phyloP scores from a whole-genome alignment of 768 basidiomycete genomes.

The Chalciporus pseudorubinellus region DNA sequence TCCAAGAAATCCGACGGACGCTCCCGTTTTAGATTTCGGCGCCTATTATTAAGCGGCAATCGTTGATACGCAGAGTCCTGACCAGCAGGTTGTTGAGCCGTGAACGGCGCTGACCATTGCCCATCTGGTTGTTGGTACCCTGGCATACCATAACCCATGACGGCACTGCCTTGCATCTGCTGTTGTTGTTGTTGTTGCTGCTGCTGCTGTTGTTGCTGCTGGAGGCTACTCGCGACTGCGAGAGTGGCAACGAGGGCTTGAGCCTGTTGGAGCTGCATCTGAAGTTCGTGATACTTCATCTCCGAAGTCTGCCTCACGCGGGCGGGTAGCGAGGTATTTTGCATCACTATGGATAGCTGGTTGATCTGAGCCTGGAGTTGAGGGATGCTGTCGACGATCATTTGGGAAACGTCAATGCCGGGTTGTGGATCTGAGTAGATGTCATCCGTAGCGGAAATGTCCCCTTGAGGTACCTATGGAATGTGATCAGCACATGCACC shows the following conservation, averaged over 20 bases:
- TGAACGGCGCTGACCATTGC: conserved; percentile 49
- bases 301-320: conserved; percentile 78
- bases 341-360: conserved; percentile 78
- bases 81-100: conserved; percentile 61
- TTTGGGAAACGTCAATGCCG: conserved; percentile 68
- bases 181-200: conserved; percentile 44
- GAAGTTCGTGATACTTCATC: conserved; percentile 78
- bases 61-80: conserved; percentile 89
- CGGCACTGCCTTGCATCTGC: conserved; percentile 32
- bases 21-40: conserved; percentile 75
- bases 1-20: conserved; percentile 84
- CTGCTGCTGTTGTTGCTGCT: conserved; percentile 47
- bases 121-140: conserved; percentile 40
- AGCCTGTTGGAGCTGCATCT: conserved; percentile 76
- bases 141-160: conserved; percentile 42
- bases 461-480: conserved; percentile 24
- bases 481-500: conserved; percentile 2
- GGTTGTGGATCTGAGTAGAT: conserved; percentile 73
- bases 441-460: conserved; percentile 49
- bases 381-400: conserved; percentile 72
- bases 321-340: conserved; percentile 69
- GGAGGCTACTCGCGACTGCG: conserved; percentile 53
- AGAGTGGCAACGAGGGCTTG: conserved; percentile 68
- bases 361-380: conserved; percentile 82
- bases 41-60: conserved; percentile 75